Base-by-base conservation (phyloP, 805 yeast species). In the Candida ovalis region DNA sequence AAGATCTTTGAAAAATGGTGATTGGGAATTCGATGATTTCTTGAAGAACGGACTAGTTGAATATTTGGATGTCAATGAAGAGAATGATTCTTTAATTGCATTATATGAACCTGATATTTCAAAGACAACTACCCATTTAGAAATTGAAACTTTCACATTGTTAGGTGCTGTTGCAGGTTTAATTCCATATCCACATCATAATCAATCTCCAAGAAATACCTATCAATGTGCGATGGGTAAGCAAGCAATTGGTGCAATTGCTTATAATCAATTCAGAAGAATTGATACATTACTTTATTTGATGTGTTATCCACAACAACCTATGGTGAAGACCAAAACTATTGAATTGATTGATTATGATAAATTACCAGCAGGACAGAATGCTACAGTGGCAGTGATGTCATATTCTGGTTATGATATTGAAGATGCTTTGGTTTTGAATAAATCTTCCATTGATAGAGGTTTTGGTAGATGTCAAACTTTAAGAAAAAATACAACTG, bases 211-310 rank as follows among this genome's bases (percentile, higher is more conserved):
- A 40, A 81, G 96, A 75, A 88, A 88, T 69, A 88, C 96, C 4
- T 88, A 88, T 70, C 96, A 88, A 69, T 88, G 95, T 77, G 96
- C 96, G 64, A 88, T 88, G 96, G 96, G 96, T 82, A 89, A 89
- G 71, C 99, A 94, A 73, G 99, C 99, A n/a, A 92, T 94, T 68
- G 99, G 99, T 58, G 98, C 98, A 2, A 94, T 94, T 69, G 97
- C 96, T 10, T 94, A 94, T 67, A 94, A 94, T 68, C 99, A 94
- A 70, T 88, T 94, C 72, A 80, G 89, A 64, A 84, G 99, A 68
- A 92, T 94, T 56, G 99, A 94, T 63, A 94, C 99, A 1, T 71
- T 94, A 62, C 73, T 94, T 55, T 94, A 94, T 63, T 75, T 94
- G 55, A 88, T 94, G 96, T 96, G 90, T n/a, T 94, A 94, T 64